Conservation (phyloP, 495 filamentous ascomycete genomes). For the Daldinia grandis region DNA sequence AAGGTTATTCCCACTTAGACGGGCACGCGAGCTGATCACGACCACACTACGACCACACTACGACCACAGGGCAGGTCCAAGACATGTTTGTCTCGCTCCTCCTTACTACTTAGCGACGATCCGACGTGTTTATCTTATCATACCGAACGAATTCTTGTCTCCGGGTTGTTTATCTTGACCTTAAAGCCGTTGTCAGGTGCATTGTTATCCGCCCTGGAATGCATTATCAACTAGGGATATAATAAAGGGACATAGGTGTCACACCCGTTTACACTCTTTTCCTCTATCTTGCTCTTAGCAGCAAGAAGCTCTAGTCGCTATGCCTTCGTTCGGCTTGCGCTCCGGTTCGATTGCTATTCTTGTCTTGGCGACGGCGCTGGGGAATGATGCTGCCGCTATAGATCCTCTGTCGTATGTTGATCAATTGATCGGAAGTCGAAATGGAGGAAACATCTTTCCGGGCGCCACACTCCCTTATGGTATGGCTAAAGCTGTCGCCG, state of each 20-base stretch:
- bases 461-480: slow-evolving; percentile 78
- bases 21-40: slow-evolving; percentile 34
- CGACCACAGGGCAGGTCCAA: slow-evolving; percentile 23
- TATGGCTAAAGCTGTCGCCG: slow-evolving; percentile 81
- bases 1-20: slow-evolving; percentile 31
- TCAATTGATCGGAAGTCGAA: slow-evolving; percentile 66
- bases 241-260: slow-evolving; percentile 20
- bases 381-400: slow-evolving; percentile 40
- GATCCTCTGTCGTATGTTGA: slow-evolving; percentile 58
- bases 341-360: slow-evolving; percentile 26
- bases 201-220: slow-evolving; percentile 20
- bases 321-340: slow-evolving; percentile 31
- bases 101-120: slow-evolving; percentile 27
- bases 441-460: slow-evolving; percentile 77
- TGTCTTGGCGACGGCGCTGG: slow-evolving; percentile 18
- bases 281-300: slow-evolving; percentile 14
- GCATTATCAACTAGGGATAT: slow-evolving; percentile 18
- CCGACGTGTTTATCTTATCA: slow-evolving; percentile 26
- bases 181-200: not conserved
- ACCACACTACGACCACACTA: not conserved
- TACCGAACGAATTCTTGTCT: slow-evolving; percentile 15
- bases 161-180: slow-evolving; percentile 10
- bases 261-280: slow-evolving; percentile 23
- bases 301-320: slow-evolving; percentile 26
- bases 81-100: slow-evolving; percentile 33